Evolutionary conservation across 164 flowering plant species (phyloP), one percentile per base, ranked within the genome.

Genomic region (Malania oleifera): DNA sequence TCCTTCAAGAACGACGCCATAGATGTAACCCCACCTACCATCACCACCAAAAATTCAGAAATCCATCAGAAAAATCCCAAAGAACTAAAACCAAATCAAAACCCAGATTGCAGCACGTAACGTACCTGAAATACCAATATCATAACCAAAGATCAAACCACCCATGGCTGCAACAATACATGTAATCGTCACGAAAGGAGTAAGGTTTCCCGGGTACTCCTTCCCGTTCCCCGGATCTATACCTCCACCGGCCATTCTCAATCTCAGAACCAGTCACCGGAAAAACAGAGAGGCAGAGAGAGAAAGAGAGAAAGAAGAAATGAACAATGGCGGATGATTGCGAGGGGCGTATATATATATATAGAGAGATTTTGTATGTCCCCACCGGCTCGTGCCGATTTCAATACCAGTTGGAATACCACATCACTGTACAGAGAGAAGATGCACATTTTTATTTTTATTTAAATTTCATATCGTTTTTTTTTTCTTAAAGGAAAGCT

Each of bases 111-210:
- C n/a, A n/a, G n/a, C n/a, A n/a, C n/a, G n/a, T n/a, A n/a, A n/a
- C n/a, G n/a, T 72, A 82, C 91, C 93, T 13, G 93, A 84, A 64
- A 86, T 84, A 11, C 93, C 93, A 19, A 86, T 80, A 49, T 86
- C 95, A 55, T 86, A 86, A 23, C 95, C 95, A 65, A 82, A 86
- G 59, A 86, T 80, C 27, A 82, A 57, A 28, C 95, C 95, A 8
- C 95, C 91, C 71, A 82, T 81, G 73, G 83, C 86, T 0, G 86
- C 91, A 39, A 83, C 78, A 40, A 85, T 65, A 55, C 86, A 83
- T 25, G 85, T 76, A 24, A 75, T 44, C 0, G 59, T 15, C 25
- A 83, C 89, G 51, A 34, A 73, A 0, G 60, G 70, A 18, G 89
- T 85, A 5, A 83, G 73, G 31, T 72, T 77, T 0, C 89, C 88